These are phyloP conservation scores for Beverwykella pulmonaria DNA, from an alignment of 495 filamentous ascomycete species.

Conservation along the genomic window DNA sequence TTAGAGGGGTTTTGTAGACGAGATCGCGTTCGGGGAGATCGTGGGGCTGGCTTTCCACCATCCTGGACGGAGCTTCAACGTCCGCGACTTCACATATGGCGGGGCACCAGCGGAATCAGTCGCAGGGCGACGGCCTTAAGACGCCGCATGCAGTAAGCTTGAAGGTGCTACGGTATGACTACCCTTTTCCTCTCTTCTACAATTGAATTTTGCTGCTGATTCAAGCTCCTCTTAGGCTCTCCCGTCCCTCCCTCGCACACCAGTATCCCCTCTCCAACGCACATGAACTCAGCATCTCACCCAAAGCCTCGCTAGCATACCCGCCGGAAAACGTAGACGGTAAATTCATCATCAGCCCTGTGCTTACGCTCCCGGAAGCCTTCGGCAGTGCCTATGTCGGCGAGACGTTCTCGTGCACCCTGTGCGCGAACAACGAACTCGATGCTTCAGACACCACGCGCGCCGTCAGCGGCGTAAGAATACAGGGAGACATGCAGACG, in stretches of 20 bases:
- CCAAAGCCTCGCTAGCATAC: slow-evolving; percentile 57
- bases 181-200: not conserved
- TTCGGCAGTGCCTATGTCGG: slow-evolving; percentile 96
- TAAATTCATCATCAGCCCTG: slow-evolving; percentile 63
- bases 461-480: slow-evolving; percentile 70
- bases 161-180: slow-evolving; percentile 70
- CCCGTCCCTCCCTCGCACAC: slow-evolving; percentile 48
- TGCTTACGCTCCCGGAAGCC: slow-evolving; percentile 84
- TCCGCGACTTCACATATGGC: slow-evolving; percentile 31
- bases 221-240: slow-evolving; percentile 39
- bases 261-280: slow-evolving; percentile 57
- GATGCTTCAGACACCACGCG: slow-evolving; percentile 32
- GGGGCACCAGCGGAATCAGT: slow-evolving; percentile 45
- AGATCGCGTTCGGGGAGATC: not conserved
- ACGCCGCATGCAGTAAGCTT: slow-evolving; percentile 84
- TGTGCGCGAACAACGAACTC: slow-evolving; percentile 92
- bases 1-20: slow-evolving; percentile 8
- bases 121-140: slow-evolving; percentile 64
- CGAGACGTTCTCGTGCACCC: slow-evolving; percentile 89
- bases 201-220: slow-evolving; percentile 14
- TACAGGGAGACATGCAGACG: slow-evolving; percentile 93
- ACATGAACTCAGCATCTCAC: slow-evolving; percentile 51
- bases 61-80: not conserved
- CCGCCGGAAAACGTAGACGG: slow-evolving; percentile 53
- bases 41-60: not conserved